Percentiles rank a stretch among this genome's conserved stretches.
Evolutionary conservation across 306 rosid species (phyloP).

Genomic region (Carpinus fangiana): DNA sequence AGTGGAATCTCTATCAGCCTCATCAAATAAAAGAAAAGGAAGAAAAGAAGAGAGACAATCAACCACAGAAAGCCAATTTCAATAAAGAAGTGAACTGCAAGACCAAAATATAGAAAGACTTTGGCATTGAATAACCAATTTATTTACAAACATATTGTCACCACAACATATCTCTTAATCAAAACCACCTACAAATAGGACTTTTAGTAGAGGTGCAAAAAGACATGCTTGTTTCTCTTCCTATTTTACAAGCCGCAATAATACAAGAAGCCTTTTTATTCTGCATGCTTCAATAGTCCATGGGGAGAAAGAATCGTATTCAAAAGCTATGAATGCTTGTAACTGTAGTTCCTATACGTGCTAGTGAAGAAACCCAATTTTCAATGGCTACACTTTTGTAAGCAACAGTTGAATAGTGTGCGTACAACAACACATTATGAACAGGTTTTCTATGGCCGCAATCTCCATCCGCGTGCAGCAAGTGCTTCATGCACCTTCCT

Average conservation of each 20-base stretch:
- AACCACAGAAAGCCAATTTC: neutral
- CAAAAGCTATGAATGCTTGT: slow-evolving; percentile 1
- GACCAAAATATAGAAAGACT: neutral
- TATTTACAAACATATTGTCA: slow-evolving; percentile 8
- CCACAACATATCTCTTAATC: slow-evolving; percentile 13
- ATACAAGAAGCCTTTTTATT: slow-evolving; percentile 25
- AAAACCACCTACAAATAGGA: slow-evolving; percentile 28
- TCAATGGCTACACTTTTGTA: slow-evolving; percentile 8
- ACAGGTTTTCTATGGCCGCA: slow-evolving; percentile 48
- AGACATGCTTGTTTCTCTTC: slow-evolving; percentile 25
- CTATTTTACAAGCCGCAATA: slow-evolving; percentile 45
- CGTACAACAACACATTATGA: neutral
- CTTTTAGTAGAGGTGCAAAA: slow-evolving; percentile 9
- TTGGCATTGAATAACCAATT: neutral
- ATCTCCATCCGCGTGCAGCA: slow-evolving; percentile 86
- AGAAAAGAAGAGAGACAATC: neutral
- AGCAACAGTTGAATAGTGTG: slow-evolving; percentile 13
- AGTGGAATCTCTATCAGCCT: too few relatives aligned
- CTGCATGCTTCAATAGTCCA: slow-evolving; percentile 28
- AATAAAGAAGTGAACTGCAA: neutral
- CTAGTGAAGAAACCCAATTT: slow-evolving; percentile 22
- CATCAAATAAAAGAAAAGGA: too few relatives aligned
- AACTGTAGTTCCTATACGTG: slow-evolving; percentile 28
- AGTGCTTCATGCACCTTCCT: slow-evolving; percentile 68
- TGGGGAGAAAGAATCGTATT: slow-evolving; percentile 31